Percentiles rank a stretch among this genome's conserved stretches.
Evolutionary conservation across 2,329 filamentous ascomycete species (phyloP).

Genomic region (Trichoderma koningii): DNA sequence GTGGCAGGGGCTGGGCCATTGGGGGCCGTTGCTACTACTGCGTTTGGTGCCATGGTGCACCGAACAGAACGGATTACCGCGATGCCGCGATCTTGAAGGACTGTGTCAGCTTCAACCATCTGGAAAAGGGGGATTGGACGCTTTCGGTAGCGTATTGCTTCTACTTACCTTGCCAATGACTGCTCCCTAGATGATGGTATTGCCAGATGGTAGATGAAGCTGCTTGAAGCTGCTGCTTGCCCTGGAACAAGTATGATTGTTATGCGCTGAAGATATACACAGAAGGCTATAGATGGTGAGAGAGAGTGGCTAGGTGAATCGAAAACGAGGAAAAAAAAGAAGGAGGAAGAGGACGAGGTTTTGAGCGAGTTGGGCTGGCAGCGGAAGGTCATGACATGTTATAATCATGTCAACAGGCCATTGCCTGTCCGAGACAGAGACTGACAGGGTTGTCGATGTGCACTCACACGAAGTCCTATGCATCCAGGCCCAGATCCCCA

Average conservation of each 20-base stretch:
- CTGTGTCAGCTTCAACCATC: neutral
- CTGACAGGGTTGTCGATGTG: neutral
- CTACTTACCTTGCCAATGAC: too few species aligned
- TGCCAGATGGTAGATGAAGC: neutral
- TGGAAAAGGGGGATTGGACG: neutral
- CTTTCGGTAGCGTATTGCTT: too few species aligned
- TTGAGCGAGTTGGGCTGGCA: slow-evolving; percentile 5
- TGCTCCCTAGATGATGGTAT: too few species aligned
- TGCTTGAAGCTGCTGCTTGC: neutral
- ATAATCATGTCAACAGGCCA: slow-evolving; percentile 11
- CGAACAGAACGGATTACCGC: neutral
- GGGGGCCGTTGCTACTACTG: neutral
- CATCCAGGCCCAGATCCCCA: neutral
- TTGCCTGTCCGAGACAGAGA: slow-evolving; percentile 3
- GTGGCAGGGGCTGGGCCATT: neutral
- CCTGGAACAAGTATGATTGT: neutral
- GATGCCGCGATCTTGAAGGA: neutral
- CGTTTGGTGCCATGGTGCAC: neutral
- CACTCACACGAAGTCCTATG: slow-evolving; percentile 1
- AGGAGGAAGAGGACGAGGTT: slow-evolving; percentile 8
- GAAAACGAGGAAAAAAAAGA: slow-evolving; percentile 1
- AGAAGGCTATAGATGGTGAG: slow-evolving; percentile 6
- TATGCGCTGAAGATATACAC: neutral
- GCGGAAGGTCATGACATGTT: neutral
- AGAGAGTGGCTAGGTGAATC: neutral